Conservation (phyloP, 2,329 filamentous ascomycete species). For the Myriosclerotinia scirpicola region DNA sequence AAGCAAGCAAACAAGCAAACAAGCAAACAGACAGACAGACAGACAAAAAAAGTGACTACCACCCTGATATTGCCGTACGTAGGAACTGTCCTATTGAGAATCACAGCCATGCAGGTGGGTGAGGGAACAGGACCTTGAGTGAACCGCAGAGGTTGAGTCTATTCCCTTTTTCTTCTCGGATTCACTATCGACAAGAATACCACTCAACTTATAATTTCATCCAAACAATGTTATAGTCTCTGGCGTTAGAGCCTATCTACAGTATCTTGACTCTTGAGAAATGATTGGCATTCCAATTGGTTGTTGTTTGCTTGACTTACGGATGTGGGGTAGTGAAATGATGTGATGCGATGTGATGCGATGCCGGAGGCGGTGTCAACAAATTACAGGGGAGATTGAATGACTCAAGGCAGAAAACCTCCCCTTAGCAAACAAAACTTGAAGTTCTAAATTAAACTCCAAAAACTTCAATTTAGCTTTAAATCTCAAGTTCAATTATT, state of each 20-base stretch:
- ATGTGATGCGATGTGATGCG: background rate
- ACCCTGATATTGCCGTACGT: background rate
- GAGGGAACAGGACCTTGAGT: background rate
- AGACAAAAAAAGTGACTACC: background rate
- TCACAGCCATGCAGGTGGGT: background rate
- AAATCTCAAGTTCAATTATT: conserved; percentile 26
- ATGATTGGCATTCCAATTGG: background rate
- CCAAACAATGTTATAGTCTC: background rate
- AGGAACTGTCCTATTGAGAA: background rate
- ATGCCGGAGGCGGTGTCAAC: conserved; percentile 17
- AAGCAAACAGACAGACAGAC: too few species aligned
- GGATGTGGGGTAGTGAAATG: background rate
- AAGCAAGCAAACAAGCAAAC: too few species aligned
- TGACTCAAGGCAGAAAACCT: conserved; percentile 22
- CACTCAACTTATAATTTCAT: background rate
- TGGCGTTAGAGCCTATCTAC: background rate
- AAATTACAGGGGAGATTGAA: background rate
- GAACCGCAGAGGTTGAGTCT: background rate
- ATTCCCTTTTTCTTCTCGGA: background rate
- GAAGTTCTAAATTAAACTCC: background rate
- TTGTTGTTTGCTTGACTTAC: background rate
- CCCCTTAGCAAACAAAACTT: conserved; percentile 11
- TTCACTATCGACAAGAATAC: background rate
- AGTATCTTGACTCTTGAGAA: background rate
- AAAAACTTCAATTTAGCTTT: conserved; percentile 1